Percentiles rank a stretch among this genome's conserved stretches.
phyloP scores from a whole-genome alignment of 2,329 filamentous ascomycete genomes.

The Trichoderma sp. region DNA sequence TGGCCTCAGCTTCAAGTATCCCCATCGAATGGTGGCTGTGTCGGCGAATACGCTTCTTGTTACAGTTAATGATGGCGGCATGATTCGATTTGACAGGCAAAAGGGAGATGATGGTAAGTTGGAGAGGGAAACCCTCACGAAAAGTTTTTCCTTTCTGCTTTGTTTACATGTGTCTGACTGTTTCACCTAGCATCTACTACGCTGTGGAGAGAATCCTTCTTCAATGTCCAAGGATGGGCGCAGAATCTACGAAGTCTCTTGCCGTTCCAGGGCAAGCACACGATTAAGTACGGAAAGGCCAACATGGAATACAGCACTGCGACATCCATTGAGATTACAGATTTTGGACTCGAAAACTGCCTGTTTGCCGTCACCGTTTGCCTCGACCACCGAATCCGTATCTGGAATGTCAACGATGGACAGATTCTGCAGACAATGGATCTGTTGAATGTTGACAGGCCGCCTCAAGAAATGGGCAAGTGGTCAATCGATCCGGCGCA shows the following conservation, averaged over 20 bases:
- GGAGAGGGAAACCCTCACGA: background rate
- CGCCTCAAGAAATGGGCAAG: conserved; percentile 66
- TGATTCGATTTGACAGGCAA: conserved; percentile 66
- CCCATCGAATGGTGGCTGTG: conserved; percentile 76
- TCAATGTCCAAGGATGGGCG: conserved; percentile 70
- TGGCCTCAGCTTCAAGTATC: conserved; percentile 72
- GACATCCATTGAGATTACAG: conserved; percentile 57
- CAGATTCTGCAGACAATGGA: conserved; percentile 75
- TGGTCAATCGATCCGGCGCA: conserved; percentile 78
- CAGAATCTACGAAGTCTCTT: conserved; percentile 64
- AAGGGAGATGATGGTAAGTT: conserved; percentile 45
- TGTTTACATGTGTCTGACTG: background rate
- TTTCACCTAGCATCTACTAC: conserved; percentile 26
- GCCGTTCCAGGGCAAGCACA: conserved; percentile 62
- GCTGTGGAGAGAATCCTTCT: conserved; percentile 68
- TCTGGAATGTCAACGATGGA: conserved; percentile 85
- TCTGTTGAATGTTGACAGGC: conserved; percentile 64
- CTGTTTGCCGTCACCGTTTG: conserved; percentile 73
- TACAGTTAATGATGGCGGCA: conserved; percentile 74
- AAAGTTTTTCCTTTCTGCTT: background rate
- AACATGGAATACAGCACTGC: conserved; percentile 67
- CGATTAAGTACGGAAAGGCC: conserved; percentile 59
- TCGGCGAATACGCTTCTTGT: conserved; percentile 72
- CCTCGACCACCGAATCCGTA: conserved; percentile 81
- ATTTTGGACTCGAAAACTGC: conserved; percentile 47